phyloP scores from a whole-genome alignment of 805 yeast genomes.

The Metschnikowia bowlesiae region DNA sequence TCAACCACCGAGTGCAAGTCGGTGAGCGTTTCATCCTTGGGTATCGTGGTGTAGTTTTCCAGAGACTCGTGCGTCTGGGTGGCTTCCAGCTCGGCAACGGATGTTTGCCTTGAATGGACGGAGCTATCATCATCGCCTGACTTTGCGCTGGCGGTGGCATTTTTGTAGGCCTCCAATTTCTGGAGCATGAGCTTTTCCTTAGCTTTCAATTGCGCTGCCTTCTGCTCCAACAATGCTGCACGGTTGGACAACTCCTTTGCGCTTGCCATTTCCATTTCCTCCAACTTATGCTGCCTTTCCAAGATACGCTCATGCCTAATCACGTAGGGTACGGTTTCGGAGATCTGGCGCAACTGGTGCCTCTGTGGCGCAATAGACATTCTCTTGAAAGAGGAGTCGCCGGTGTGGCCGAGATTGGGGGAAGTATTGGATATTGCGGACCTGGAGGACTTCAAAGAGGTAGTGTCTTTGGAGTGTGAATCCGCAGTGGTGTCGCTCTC shows the following conservation, averaged over 20 bases:
- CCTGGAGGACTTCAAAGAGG: constrained; percentile 28
- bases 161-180: constrained; percentile 25
- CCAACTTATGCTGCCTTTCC: constrained; percentile 72
- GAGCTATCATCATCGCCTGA: not conserved
- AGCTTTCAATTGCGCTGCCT: constrained; percentile 66
- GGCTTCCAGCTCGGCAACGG: not conserved
- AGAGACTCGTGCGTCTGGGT: constrained; percentile 8
- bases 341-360: constrained; percentile 66
- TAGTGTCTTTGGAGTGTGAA: constrained; percentile 23
- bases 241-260: constrained; percentile 69
- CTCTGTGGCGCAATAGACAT: constrained; percentile 47
- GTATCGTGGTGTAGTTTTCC: constrained; percentile 19
- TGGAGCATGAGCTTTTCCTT: constrained; percentile 55
- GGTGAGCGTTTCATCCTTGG: constrained; percentile 51
- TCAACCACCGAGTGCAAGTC: constrained; percentile 43
- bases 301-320: constrained; percentile 70
- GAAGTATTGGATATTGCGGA: constrained; percentile 24
- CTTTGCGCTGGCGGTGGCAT: constrained; percentile 4
- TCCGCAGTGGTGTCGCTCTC: constrained; percentile 17
- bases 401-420: constrained; percentile 13
- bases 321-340: constrained; percentile 83
- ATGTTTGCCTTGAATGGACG: not conserved
- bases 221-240: constrained; percentile 72
- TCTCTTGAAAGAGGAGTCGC: constrained; percentile 34
- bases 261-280: constrained; percentile 72